Evolutionary conservation across 306 rosid genomes (phyloP).

Genomic region (Lotus japonicus): DNA sequence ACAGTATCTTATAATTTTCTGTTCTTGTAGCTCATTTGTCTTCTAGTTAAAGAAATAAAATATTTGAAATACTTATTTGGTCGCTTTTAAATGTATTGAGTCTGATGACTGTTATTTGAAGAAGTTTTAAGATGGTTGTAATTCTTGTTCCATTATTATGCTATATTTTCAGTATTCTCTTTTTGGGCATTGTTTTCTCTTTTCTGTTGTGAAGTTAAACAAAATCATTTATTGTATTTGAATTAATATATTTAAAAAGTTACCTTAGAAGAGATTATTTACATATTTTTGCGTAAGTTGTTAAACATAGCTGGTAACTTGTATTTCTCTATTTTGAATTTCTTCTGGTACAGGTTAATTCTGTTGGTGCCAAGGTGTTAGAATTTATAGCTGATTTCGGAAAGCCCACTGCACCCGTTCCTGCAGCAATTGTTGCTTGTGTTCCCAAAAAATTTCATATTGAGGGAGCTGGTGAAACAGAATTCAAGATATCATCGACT

Average conservation of each 20-base stretch:
- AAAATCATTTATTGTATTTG: background rate
- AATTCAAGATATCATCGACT: slow-evolving; percentile 72
- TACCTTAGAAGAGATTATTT: background rate
- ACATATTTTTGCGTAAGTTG: background rate
- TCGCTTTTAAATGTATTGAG: background rate
- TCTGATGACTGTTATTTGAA: background rate
- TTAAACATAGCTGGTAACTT: background rate
- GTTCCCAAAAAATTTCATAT: slow-evolving; percentile 83
- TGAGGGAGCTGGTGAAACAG: slow-evolving; percentile 87
- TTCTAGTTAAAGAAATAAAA: background rate
- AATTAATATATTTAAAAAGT: slow-evolving; percentile 1
- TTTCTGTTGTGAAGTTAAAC: background rate
- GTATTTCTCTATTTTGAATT: background rate
- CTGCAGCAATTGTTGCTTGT: slow-evolving; percentile 98
- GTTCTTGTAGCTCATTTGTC: background rate
- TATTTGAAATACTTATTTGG: background rate
- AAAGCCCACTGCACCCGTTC: slow-evolving; percentile 82
- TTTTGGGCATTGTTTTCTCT: background rate
- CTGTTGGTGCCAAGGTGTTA: slow-evolving; percentile 79
- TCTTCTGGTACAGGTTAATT: slow-evolving; percentile 60
- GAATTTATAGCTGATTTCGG: slow-evolving; percentile 90
- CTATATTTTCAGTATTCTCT: background rate
- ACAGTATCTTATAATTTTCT: too few relatives aligned
- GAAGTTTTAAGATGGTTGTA: background rate
- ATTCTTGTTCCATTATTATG: background rate